Evolutionary conservation across 148 eudicot genomes (phyloP).

Genomic region (Amaranthus hypochondriacus): DNA sequence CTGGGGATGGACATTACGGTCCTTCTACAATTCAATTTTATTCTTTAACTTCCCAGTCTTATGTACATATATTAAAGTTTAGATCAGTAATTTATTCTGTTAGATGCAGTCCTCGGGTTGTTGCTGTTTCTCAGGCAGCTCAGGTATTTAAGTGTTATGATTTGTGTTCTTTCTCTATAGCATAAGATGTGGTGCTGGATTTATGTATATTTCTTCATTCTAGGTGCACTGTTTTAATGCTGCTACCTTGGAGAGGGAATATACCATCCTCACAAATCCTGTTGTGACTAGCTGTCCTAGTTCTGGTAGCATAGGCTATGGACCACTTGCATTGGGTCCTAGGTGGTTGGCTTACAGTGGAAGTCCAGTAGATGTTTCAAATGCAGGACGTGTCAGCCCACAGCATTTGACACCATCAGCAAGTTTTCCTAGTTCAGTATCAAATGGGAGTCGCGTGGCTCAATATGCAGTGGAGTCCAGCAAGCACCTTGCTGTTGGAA

Average conservation of each 20-base stretch:
- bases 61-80: slow-evolving; percentile 58
- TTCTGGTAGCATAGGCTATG: slow-evolving; percentile 60
- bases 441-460: slow-evolving; percentile 70
- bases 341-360: slow-evolving; percentile 94
- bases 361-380: slow-evolving; percentile 44
- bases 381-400: slow-evolving; percentile 53
- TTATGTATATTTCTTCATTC: slow-evolving; percentile 6
- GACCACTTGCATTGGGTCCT: slow-evolving; percentile 88
- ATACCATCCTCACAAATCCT: slow-evolving; percentile 69
- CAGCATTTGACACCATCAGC: slow-evolving; percentile 51
- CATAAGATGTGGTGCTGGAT: not conserved
- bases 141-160: slow-evolving; percentile 45
- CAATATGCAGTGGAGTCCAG: slow-evolving; percentile 82
- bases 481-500: slow-evolving; percentile 86
- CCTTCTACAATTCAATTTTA: slow-evolving; percentile 66
- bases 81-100: slow-evolving; percentile 63
- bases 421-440: slow-evolving; percentile 35
- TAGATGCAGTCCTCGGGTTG: slow-evolving; percentile 69
- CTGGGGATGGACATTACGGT: slow-evolving; percentile 34
- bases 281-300: slow-evolving; percentile 39
- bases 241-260: slow-evolving; percentile 70
- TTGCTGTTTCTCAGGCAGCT: slow-evolving; percentile 70
- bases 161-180: not conserved
- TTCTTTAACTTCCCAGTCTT: slow-evolving; percentile 59
- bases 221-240: slow-evolving; percentile 88